Evolutionary conservation across 805 yeast genomes (phyloP), one percentile per base, ranked within the genome.

Genomic region (Barnettozyma californica): DNA sequence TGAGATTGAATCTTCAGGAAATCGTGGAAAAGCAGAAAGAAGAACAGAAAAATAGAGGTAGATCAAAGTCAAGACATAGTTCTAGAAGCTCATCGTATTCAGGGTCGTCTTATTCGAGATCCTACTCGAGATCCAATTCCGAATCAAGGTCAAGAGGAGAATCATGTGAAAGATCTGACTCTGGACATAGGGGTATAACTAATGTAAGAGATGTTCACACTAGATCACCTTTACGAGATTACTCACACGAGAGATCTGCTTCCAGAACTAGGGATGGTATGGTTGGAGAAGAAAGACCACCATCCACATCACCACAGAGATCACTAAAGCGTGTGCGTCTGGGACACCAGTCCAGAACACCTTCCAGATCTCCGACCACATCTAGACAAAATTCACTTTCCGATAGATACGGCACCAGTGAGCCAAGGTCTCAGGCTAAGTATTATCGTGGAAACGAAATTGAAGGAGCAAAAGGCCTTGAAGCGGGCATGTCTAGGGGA

Each of bases 1-100:
- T 91, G 95, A 77, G 98, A 67, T 75, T 70, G 5, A 70, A 67
- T 14, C 63, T 83, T 49, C 60, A 66, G 46, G 55, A 56, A 16
- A 55, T 72, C 31, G 65, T 73, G 40, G 23, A 34, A 49, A 45
- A 52, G 42, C 44, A 36, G 53, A 49, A 13, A 38, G 43, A 33
- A 26, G 29, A 26, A 4, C 4, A 9, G 29, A 29, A 14, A 13
- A 9, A 29, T 13, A 29, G 33, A 16, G 33, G 33, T 5, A 29
- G 33, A 29, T 29, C 33, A 3, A 29, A 5, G 11, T 29, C 33
- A 29, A 29, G 33, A 13, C 33, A 29, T 16, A 29, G n/a, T 11
- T 29, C 33, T 5, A 29, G 33, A 29, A 27, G 31, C 31, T 29
- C 33, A 4, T 11, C 16, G 3, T 4, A 9, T 29, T 56, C 60